Base-by-base conservation (phyloP, 176 grass and related monocot genomes). In the Typha latifolia region DNA sequence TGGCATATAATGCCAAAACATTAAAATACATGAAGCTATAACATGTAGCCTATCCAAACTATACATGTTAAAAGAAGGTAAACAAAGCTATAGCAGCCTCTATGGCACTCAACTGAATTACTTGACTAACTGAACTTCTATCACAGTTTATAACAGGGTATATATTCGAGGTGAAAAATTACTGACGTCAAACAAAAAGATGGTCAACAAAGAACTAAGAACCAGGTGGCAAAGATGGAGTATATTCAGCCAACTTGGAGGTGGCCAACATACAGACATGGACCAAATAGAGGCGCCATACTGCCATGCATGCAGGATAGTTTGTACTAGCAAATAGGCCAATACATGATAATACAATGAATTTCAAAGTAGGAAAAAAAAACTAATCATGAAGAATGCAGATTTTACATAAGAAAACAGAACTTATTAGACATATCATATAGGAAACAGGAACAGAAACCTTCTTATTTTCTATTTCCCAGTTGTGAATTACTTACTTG, bases 401-500 rank as follows among this genome's bases (percentile, higher is more conserved):
- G 37, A 6, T 43, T 43, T 10, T 43, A 43, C 9, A 43, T 10
- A 6, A 6, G 7, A 43, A 43, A 43, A 9, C 27, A 29, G 27
- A 29, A 29, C 27, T 29, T 29, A 29, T 29, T 29, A 29, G 2
- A 29, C 27, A 29, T 29, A 43, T 43, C 7, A 43, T 43, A 43
- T 43, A 43, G 37, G 37, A 22, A 22, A 59, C 53, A 18, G 22
- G 53, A 59, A 55, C 14, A 59, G 52, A 56, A 20, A 56, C 52
- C 14, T 20, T 18, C 5, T 59, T 8, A 22, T 16, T 64, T 65
- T 65, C 1, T 15, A n/a, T 43, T 16, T 34, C 15, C 7, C 12
- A 8, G 3, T 29, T 15, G 62, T 29, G 43, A 26, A 48, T 20
- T 66, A 63, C 77, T 19, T 92, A 97, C 93, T 87, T 97, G 72